Base-by-base conservation (phyloP, 1,284 basidiomycete genomes). In the Sporisorium sorghi region DNA sequence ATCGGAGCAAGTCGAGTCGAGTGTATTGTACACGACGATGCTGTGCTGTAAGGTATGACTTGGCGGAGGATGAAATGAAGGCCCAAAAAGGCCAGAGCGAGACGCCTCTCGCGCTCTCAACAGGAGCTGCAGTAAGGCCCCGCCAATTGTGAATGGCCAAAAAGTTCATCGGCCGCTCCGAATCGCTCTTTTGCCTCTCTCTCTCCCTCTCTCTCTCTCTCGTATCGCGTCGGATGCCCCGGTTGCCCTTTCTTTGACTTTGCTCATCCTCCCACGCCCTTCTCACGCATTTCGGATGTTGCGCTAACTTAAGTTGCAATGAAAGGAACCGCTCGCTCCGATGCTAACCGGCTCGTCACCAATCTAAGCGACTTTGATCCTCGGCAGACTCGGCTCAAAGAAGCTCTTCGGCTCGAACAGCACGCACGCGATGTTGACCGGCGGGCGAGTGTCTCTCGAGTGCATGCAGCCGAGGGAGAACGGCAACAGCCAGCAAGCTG, bases 141-240 rank as follows among this genome's bases (percentile, higher is more conserved):
- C 9, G 33, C 8, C n/a, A n/a, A n/a, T n/a, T n/a, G n/a, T n/a
- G 14, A 7, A 14, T 35, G 33, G 3, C 30, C 33, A 12, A 33
- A 33, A 33, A 14, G 11, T 46, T 46, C 24, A 46, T 39, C 49
- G 33, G 49, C 49, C 44, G 40, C 49, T 59, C 47, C 55, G 57
- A 59, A 44, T 30, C 10, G 15, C 43, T 28, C 12, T 17, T 14
- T 35, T 37, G 35, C 35, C 35, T n/a, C n/a, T n/a, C n/a, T n/a
- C n/a, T n/a, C n/a, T n/a, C n/a, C n/a, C n/a, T n/a, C n/a, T n/a
- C n/a, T n/a, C n/a, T n/a, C n/a, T n/a, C n/a, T n/a, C n/a, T n/a
- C 14, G 14, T 37, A 17, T 37, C 35, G 35, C 35, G 35, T 5
- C 35, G 35, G 35, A 9, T 37, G 15, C 17, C n/a, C 35, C 35